Percentiles rank a stretch among this genome's conserved stretches.
Evolutionary conservation across 2,329 filamentous ascomycete genomes (phyloP).

Genomic region (Plenodomus biglobosus): DNA sequence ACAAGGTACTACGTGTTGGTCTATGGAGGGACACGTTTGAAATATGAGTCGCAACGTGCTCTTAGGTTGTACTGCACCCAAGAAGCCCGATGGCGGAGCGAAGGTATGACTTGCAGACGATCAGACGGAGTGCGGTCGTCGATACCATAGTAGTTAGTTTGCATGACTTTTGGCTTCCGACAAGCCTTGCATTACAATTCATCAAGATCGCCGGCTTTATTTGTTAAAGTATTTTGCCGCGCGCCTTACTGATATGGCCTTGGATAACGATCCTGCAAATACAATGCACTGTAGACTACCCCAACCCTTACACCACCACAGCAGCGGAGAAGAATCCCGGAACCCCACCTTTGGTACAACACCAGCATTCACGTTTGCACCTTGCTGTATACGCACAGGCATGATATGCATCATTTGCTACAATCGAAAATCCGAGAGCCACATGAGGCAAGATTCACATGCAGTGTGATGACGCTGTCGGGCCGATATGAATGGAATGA

Average conservation of each 20-base stretch:
- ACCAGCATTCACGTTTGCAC: neutral
- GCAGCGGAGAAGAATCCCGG: neutral
- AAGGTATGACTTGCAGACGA: neutral
- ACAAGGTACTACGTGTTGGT: no score
- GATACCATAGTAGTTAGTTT: no score
- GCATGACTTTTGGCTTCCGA: neutral
- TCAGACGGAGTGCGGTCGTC: no score
- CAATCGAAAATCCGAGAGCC: neutral
- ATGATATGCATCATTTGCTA: neutral
- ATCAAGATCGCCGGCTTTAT: neutral
- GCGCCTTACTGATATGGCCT: neutral
- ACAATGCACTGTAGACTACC: neutral
- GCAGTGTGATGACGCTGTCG: neutral
- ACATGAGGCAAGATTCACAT: neutral
- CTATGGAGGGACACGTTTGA: no score
- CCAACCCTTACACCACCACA: neutral
- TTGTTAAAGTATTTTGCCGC: neutral
- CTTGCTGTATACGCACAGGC: neutral
- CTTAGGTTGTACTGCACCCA: neutral
- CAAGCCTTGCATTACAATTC: neutral
- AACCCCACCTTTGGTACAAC: neutral
- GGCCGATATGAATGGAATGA: neutral
- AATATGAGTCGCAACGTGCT: no score
- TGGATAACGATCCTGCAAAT: neutral
- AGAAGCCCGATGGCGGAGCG: neutral